A percentile compares a stretch with the other conserved stretches of the same genome.
phyloP scores from a whole-genome alignment of 441 rosid species.

The Pelargonium citronellum region DNA sequence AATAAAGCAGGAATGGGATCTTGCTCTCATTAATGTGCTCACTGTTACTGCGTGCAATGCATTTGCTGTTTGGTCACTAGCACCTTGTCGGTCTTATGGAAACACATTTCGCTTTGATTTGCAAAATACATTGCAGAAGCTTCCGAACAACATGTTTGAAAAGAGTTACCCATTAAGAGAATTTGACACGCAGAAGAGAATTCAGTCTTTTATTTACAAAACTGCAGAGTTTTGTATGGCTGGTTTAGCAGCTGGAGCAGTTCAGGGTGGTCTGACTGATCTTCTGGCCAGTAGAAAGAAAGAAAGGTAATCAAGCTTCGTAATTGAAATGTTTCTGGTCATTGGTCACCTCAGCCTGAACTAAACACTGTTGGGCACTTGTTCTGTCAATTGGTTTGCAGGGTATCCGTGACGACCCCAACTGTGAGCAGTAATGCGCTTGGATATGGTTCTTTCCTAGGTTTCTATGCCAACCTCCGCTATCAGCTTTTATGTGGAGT shows the following conservation, averaged over 20 bases:
- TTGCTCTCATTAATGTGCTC: constrained; percentile 84
- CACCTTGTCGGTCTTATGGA: constrained; percentile 93
- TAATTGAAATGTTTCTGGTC: background rate
- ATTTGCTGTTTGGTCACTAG: constrained; percentile 80
- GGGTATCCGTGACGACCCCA: constrained; percentile 79
- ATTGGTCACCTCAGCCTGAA: constrained; percentile 11
- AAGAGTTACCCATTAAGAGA: constrained; percentile 85
- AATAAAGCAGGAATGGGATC: constrained; percentile 89
- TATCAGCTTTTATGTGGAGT: constrained; percentile 77
- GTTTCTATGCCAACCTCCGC: constrained; percentile 79
- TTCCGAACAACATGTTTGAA: constrained; percentile 89
- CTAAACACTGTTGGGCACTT: constrained; percentile 6
- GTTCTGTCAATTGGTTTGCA: constrained; percentile 30
- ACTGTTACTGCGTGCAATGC: constrained; percentile 84
- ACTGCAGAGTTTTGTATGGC: constrained; percentile 79
- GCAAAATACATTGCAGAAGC: constrained; percentile 91
- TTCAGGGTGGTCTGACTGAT: constrained; percentile 78
- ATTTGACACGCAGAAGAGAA: constrained; percentile 78
- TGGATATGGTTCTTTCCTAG: constrained; percentile 92
- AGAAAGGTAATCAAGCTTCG: constrained; percentile 48
- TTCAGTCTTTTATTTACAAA: constrained; percentile 74
- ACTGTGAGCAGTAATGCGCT: constrained; percentile 63
- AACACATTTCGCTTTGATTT: constrained; percentile 81
- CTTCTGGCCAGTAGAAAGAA: constrained; percentile 59
- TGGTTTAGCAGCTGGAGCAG: constrained; percentile 73